Percentiles rank a stretch among this genome's conserved stretches.
These are phyloP conservation scores for Radiomyces spectabilis DNA, from an alignment of 192 early-diverging fungal species.

Conservation along the genomic window DNA sequence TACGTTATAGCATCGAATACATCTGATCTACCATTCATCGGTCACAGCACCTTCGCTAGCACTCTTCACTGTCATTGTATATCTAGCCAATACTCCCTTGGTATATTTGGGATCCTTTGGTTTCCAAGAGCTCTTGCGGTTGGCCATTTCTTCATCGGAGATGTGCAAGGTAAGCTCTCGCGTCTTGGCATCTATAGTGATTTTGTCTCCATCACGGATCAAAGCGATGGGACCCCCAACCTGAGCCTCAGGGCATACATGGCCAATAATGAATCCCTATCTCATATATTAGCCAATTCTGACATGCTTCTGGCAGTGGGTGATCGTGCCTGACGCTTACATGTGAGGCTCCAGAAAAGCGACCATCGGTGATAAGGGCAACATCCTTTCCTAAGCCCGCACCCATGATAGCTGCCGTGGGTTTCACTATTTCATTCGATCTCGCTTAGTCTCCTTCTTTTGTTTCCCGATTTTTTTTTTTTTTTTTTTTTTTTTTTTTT, in stretches of 20 bases:
- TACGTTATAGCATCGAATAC: too few species aligned
- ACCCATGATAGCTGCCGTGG: slow-evolving; percentile 97
- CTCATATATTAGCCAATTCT: neutral
- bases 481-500: too few species aligned
- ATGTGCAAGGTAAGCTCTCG: slow-evolving; percentile 74
- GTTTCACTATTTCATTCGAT: slow-evolving; percentile 67
- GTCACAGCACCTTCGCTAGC: slow-evolving; percentile 82
- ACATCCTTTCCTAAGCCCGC: slow-evolving; percentile 97
- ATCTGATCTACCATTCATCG: slow-evolving; percentile 63
- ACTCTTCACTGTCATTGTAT: slow-evolving; percentile 78
- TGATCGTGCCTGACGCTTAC: slow-evolving; percentile 30
- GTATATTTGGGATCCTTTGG: slow-evolving; percentile 86
- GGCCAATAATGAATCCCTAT: slow-evolving; percentile 97
- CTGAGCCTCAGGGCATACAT: slow-evolving; percentile 97
- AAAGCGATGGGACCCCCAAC: slow-evolving; percentile 93
- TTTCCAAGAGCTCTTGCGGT: slow-evolving; percentile 64
- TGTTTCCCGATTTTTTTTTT: too few species aligned
- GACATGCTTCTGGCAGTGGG: too few species aligned
- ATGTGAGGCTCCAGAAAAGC: slow-evolving; percentile 97
- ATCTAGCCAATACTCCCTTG: slow-evolving; percentile 87
- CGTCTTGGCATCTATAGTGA: slow-evolving; percentile 81
- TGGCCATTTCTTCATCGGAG: slow-evolving; percentile 66
- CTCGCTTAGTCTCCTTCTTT: too few species aligned
- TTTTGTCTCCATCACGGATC: slow-evolving; percentile 81
- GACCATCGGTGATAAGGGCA: slow-evolving; percentile 94